Base-by-base conservation (phyloP, 805 yeast genomes). In the Huiozyma sinensis region DNA sequence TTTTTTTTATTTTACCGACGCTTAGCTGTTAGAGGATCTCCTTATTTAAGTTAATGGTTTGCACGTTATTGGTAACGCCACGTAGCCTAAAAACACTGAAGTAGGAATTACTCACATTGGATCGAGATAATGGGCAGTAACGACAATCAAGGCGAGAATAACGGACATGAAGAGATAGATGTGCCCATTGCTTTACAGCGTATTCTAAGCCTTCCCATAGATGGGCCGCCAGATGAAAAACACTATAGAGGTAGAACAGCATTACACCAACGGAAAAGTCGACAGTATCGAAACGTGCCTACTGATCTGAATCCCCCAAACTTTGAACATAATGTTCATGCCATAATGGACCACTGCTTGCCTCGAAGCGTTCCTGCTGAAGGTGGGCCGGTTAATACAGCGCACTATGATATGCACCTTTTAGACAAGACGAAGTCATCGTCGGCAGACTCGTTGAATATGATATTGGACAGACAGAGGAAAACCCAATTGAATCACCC, bases 401-500 rank as follows among this genome's bases (percentile, higher is more conserved):
- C 17, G n/a, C 29, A 28, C n/a, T 35, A 40, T 29, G 27, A 30
- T 11, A 34, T 29, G 3, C 33, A 34, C 13, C 27, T 6, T 8
- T 34, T 40, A 34, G 31, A 35, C 30, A 35, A 34, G 27, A 33
- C 44, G n/a, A 47, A 38, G 35, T 47, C 50, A 6, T 60, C 65
- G 5, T 53, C 61, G 6, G 50, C 50, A 6, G 66, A 63, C 8
- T 61, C 63, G 34, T 56, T 60, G 11, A 56, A 64, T 29, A 50
- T 69, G 40, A 49, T 69, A 32, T 52, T 69, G 28, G 73, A 69
- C 45, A 63, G 64, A 38, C 72, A 68, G 45, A 60, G 66, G 39
- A 53, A 61, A 40, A 58, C 64, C 44, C 70, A 68, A 53, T 57
- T 69, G 48, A 68, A 64, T 42, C 69, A 69, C 48, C 73, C 73